Percentiles rank a stretch among this genome's conserved stretches.
phyloP scores from a whole-genome alignment of 306 rosid species.

The Nissolia schottii region DNA sequence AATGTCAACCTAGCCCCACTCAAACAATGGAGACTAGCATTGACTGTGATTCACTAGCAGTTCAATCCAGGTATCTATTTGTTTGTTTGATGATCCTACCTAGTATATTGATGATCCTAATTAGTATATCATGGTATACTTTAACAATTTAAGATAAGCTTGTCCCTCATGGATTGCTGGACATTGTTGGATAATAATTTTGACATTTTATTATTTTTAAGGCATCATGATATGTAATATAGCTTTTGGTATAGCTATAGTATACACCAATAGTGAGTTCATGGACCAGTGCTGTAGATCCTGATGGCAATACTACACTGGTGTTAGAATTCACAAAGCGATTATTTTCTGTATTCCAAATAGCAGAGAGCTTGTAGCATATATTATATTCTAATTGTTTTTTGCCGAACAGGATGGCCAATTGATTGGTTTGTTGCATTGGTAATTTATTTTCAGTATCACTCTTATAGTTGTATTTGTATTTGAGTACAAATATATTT shows the following conservation, averaged over 20 bases:
- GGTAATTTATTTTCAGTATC: neutral
- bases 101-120: neutral
- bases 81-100: neutral
- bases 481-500: neutral
- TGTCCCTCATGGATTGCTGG: neutral
- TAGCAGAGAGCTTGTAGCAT: neutral
- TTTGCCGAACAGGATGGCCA: neutral
- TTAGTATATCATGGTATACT: neutral
- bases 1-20: constrained; percentile 16
- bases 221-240: neutral
- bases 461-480: neutral
- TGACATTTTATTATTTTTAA: neutral
- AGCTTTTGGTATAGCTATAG: neutral
- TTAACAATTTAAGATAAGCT: neutral
- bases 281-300: neutral
- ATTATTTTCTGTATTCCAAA: neutral
- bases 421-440: neutral
- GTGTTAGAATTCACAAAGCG: neutral
- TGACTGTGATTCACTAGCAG: neutral
- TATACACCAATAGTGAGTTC: neutral
- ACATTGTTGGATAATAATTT: neutral
- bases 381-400: neutral
- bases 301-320: neutral
- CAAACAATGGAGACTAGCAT: constrained; percentile 4
- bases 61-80: constrained; percentile 1